A percentile compares a stretch with the other conserved stretches of the same genome.
These are phyloP conservation scores for Metarhizium brunneum DNA, from an alignment of 2,329 filamentous ascomycete species.

Conservation along the genomic window DNA sequence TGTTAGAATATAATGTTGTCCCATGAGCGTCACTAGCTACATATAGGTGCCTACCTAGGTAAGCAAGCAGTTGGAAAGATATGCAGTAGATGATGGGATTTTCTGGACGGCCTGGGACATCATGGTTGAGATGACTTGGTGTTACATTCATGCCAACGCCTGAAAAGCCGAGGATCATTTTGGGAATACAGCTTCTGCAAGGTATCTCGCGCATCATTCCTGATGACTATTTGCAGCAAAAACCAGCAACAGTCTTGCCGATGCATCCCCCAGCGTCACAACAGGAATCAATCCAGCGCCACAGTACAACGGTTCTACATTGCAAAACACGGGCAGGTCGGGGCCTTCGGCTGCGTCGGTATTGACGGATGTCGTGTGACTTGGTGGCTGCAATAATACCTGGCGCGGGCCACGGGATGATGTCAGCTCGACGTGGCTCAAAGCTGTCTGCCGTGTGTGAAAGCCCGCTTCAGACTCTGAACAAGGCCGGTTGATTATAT, in stretches of 20 bases:
- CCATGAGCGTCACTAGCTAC: too few relatives aligned
- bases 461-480: background rate
- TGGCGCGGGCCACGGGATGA: background rate
- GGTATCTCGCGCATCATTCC: background rate
- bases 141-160: background rate
- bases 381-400: background rate
- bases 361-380: background rate
- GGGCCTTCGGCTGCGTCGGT: background rate
- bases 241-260: background rate
- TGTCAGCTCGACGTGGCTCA: background rate
- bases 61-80: too few relatives aligned
- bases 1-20: too few relatives aligned
- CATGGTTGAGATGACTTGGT: background rate
- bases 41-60: too few relatives aligned
- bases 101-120: background rate
- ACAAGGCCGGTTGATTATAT: background rate
- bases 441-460: background rate
- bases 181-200: background rate
- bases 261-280: background rate
- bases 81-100: background rate
- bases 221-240: background rate
- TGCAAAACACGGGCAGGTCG: too few relatives aligned
- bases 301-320: background rate
- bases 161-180: background rate
- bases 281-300: background rate